These are phyloP conservation scores for Alternaria angustiovoidea DNA, from an alignment of 2,329 filamentous ascomycete genomes.

Conservation along the genomic window DNA sequence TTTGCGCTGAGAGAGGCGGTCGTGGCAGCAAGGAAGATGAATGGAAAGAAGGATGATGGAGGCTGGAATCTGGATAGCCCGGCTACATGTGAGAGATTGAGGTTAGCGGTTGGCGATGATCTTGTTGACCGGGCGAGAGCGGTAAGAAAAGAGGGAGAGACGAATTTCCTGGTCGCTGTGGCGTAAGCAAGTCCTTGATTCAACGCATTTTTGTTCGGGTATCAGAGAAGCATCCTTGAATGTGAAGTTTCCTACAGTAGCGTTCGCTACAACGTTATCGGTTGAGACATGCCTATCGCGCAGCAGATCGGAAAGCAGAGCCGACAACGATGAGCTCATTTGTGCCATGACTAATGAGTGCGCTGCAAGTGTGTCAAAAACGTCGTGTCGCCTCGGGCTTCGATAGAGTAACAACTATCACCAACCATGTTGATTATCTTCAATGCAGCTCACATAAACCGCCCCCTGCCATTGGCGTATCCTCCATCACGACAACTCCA, in stretches of 20 bases:
- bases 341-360: constrained; percentile 19
- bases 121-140: constrained; percentile 77
- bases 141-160: constrained; percentile 72
- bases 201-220: background rate
- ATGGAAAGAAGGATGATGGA: constrained; percentile 50
- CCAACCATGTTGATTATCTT: background rate
- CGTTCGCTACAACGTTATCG: background rate
- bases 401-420: background rate
- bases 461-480: background rate
- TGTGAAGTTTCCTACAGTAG: no score
- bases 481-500: background rate
- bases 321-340: background rate
- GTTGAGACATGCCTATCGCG: constrained; percentile 1
- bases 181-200: constrained; percentile 17
- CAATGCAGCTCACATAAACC: background rate
- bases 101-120: constrained; percentile 78
- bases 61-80: constrained; percentile 73
- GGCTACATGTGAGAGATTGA: constrained; percentile 81
- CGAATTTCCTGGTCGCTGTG: constrained; percentile 40
- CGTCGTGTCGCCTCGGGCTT: background rate
- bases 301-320: background rate
- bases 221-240: background rate
- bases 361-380: constrained; percentile 23
- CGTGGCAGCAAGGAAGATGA: constrained; percentile 70
- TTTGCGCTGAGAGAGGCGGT: constrained; percentile 87